Conservation (phyloP, 2,329 filamentous ascomycete species). For the Botrytis cinerea region DNA sequence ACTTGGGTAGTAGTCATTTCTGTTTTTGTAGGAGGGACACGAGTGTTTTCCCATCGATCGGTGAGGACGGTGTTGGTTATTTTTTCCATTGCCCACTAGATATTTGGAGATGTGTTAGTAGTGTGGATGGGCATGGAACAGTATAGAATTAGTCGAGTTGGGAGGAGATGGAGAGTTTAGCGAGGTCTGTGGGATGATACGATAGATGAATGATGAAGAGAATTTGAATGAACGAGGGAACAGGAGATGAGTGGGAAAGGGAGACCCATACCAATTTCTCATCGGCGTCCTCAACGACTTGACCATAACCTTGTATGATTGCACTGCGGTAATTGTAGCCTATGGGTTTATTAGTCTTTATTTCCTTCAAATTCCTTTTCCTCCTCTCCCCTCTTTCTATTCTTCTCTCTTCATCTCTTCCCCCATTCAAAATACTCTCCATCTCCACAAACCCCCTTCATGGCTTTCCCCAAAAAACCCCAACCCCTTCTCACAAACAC, state of each 20-base stretch:
- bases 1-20: conserved; percentile 69
- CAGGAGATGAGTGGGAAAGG: background rate
- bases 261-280: conserved; percentile 59
- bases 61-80: conserved; percentile 76
- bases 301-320: conserved; percentile 75
- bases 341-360: background rate
- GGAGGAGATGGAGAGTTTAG: background rate
- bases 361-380: background rate
- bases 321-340: conserved; percentile 75
- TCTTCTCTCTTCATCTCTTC: background rate
- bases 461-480: background rate
- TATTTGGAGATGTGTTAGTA: background rate
- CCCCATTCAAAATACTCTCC: background rate
- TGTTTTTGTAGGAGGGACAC: conserved; percentile 68
- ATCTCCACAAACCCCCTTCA: background rate
- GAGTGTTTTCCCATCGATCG: conserved; percentile 66
- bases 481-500: background rate
- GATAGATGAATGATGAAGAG: background rate
- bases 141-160: background rate
- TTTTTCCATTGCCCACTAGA: conserved; percentile 68
- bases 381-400: background rate
- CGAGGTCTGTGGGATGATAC: background rate
- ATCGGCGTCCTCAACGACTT: conserved; percentile 62
- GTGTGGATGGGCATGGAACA: no score
- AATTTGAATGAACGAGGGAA: background rate